Evolutionary conservation across 805 yeast species (phyloP), one percentile per base, ranked within the genome.

Genomic region (Candida wancherniae): DNA sequence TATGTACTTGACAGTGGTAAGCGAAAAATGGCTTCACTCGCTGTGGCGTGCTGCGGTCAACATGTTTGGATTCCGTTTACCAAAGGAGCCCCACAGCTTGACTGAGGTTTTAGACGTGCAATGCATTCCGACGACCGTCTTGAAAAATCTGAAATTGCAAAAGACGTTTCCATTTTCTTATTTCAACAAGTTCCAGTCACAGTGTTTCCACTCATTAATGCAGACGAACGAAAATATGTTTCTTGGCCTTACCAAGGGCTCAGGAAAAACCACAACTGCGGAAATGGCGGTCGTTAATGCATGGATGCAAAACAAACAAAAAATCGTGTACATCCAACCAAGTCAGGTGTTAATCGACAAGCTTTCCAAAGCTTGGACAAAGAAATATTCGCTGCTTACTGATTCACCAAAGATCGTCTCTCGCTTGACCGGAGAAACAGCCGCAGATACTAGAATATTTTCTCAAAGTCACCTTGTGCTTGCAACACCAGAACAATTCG

Each of bases 1-100:
- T 44, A 77, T 81, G 42, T 85, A 82, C 53, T 69, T 87, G 4
- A 67, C 81, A 0, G 53, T 88, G 9, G 57, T 82, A 2, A 85
- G 94, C 35, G 94, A 88, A 36, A 75, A 69, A 37, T 92, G 97
- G 98, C 57, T 87, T 4, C 88, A 84, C 39, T 75, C 86, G 35
- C 84, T 74, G 33, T 63, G 69, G 39, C 73, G 71, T 37, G 51
- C 71, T 1, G 84, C 95, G 0, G 63, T 86, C 1, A 55, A 75
- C 34, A 57, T 85, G 37, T 59, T 65, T 19, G 50, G 61, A 14
- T 42, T 83, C 32, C 62, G 58, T 19, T 30, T 77, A 4, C 95
- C 95, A 5, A 71, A 73, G 47, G 72, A 71, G 42, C 74, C 80
- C 35, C 75, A 84, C 1, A 68, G 80, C 0, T 76, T 75, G 20